Evolutionary conservation across 1,284 basidiomycete species (phyloP), one percentile per base, ranked within the genome.

Genomic region (Ustilago esculenta): DNA sequence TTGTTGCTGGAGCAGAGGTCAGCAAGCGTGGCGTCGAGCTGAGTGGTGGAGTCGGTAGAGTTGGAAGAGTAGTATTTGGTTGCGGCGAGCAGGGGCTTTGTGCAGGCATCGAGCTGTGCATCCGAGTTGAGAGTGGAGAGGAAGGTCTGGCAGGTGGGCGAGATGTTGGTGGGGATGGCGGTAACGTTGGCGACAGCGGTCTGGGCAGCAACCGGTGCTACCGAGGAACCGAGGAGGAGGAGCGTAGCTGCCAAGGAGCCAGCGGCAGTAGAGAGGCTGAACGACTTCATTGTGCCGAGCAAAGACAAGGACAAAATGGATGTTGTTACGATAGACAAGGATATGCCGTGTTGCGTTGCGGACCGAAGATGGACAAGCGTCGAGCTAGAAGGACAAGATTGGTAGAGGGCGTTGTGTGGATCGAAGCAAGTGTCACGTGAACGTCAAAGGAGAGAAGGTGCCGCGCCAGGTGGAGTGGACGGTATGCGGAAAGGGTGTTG

Each of bases 51-150:
- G 32, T 64, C 51, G 36, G 63, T 61, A 10, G 53, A 42, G 49
- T 59, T 59, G 65, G 72, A 61, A 7, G 74, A 49, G 60, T 76
- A 76, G 49, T 42, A 64, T 36, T 55, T 50, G 32, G 68, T 74
- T 20, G 75, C 73, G 12, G 48, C 44, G 29, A 76, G 56, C 4
- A 77, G 58, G 9, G 75, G 75, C 24, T 64, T 58, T 18, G 73
- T 77, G 66, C 75, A 77, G 0, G 59, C 47, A 24, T 55, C 43
- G 45, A 77, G 60, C 36, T 47, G 42, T 7, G 54, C 18, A 41
- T 77, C 75, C 12, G 67, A 49, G 60, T 77, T 76, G 51, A 77
- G 61, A 0, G 51, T 54, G 32, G 55, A 50, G 37, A 77, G 50
- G 63, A 76, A 76, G 40, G 48, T 52, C 5, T 41, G 25, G 43